Conservation (phyloP, 345 rosid genomes). For the Lumnitzera racemosa region DNA sequence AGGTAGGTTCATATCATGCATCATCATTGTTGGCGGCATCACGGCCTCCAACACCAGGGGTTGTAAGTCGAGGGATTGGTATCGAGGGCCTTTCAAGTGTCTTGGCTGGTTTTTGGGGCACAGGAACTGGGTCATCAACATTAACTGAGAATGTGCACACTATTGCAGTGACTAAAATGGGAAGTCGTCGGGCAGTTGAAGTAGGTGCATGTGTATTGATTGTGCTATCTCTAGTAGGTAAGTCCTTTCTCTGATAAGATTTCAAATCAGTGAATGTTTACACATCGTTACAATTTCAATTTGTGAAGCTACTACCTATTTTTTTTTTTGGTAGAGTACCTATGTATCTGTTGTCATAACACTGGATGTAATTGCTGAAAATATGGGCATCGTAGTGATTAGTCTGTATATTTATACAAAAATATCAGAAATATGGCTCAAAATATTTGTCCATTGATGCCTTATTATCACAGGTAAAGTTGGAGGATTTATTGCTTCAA, state of each 20-base stretch:
- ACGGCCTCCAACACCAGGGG: constrained; percentile 88
- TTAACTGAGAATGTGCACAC: constrained; percentile 97
- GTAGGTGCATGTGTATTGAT: constrained; percentile 73
- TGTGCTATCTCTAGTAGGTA: constrained; percentile 80
- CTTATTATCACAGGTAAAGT: constrained; percentile 59
- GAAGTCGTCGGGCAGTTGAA: constrained; percentile 93
- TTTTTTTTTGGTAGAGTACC: too few species aligned
- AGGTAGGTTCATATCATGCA: constrained; percentile 98
- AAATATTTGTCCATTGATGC: neutral
- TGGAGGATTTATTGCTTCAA: constrained; percentile 93
- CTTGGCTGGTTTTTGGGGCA: constrained; percentile 99
- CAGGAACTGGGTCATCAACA: constrained; percentile 91
- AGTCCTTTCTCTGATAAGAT: neutral
- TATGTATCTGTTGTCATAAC: too few species aligned
- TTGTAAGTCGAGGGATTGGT: constrained; percentile 90
- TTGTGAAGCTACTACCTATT: too few species aligned
- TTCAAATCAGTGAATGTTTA: too few species aligned
- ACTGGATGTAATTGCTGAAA: too few species aligned
- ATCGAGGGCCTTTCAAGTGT: constrained; percentile 86
- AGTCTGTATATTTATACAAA: too few species aligned
- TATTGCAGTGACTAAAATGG: constrained; percentile 96
- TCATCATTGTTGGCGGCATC: constrained; percentile 84
- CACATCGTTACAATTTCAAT: too few species aligned
- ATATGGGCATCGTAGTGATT: too few species aligned
- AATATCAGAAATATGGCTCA: too few species aligned